Percentiles rank a stretch among this genome's conserved stretches.
phyloP scores from a whole-genome alignment of 257 asterid genomes.

The Ocimum tenuiflorum region DNA sequence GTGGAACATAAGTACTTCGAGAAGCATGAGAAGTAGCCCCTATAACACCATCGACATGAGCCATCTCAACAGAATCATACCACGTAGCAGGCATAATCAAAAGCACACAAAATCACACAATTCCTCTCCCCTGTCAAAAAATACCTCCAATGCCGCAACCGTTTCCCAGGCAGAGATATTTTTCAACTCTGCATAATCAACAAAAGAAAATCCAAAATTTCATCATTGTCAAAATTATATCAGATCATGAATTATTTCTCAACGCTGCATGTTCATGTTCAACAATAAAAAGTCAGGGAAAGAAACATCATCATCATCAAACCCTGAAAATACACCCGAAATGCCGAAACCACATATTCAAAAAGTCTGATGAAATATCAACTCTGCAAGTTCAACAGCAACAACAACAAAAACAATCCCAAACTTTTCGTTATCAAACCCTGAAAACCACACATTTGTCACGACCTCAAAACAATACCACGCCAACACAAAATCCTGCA shows the following conservation, averaged over 20 bases:
- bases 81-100: slow-evolving; percentile 73
- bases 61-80: slow-evolving; percentile 65
- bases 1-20: slow-evolving; percentile 65
- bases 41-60: slow-evolving; percentile 39
- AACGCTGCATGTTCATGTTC: no score
- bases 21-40: slow-evolving; percentile 34
- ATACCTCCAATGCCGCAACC: slow-evolving; percentile 19
- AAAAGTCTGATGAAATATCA: no score
- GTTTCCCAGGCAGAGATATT: slow-evolving; percentile 20
- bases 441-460: slow-evolving; percentile 4
- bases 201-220: slow-evolving; percentile 22
- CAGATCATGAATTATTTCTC: not conserved
- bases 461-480: not conserved
- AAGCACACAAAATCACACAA: slow-evolving; percentile 25
- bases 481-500: not conserved
- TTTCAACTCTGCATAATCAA: slow-evolving; percentile 28
- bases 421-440: slow-evolving; percentile 33
- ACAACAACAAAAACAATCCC: slow-evolving; percentile 16
- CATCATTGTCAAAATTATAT: slow-evolving; percentile 26
- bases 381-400: slow-evolving; percentile 26
- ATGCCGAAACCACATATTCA: no score
- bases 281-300: no score
- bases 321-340: no score
- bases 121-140: slow-evolving; percentile 24
- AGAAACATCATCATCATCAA: no score